Evolutionary conservation across 495 filamentous ascomycete species (phyloP), one percentile per base, ranked within the genome.

Genomic region (Penicillium odoratum): DNA sequence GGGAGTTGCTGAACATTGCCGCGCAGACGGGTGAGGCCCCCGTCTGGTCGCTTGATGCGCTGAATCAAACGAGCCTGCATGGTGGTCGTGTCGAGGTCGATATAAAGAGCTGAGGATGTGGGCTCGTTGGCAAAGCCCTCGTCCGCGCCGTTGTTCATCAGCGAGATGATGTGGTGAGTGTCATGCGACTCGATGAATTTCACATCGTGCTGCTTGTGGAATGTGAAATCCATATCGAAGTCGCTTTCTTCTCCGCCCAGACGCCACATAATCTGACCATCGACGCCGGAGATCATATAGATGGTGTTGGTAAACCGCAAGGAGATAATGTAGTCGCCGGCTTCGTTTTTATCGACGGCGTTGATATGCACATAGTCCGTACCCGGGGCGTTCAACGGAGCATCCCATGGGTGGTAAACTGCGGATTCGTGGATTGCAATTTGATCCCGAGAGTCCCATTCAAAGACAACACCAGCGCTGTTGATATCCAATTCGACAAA

Each of bases 361-460:
- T 85, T 85, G 62, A 84, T 77, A 57, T 85, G 83, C 66, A 85
- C 81, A 60, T 82, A 85, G 57, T 87, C 82, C 74, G 74, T 80
- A 8, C 64, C 70, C 3, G 63, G 66, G 1, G 46, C 36, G 25
- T 16, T 58, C 36, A 49, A 44, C 5, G 58, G 29, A 11, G 42
- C 18, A 30, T 38, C 21, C 18, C 11, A 29, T 7, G 55, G 13
- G 26, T 31, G 5, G 7, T 64, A 56, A 9, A 56, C 33, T 1
- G 71, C 46, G 13, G 52, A 56, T 40, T 73, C 73, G 10, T 30
- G n/a, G 0, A 76, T 49, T 42, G 65, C 56, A 53, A 78, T 51
- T 33, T 74, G 69, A 51, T 78, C 73, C n/a, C 62, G 50, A 0
- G 72, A 67, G 40, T 73, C 66, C 77, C 81, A 82, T 43, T 73